Conservation (phyloP, 345 rosid genomes). For the Bruguiera parviflora region DNA sequence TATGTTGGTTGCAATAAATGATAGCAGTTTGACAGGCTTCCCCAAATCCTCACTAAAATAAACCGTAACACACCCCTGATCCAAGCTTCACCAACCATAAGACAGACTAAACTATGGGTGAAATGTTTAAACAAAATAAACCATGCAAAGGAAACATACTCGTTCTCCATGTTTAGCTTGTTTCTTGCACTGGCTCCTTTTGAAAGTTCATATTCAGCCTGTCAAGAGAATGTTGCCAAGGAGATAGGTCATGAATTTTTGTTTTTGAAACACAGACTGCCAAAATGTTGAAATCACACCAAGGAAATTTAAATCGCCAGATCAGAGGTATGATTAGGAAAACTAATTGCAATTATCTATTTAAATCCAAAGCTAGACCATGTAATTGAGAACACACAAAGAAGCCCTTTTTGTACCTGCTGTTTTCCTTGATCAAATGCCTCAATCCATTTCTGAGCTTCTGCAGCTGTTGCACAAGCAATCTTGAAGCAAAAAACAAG, state of each 20-base stretch:
- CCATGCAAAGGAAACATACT: conserved; percentile 50
- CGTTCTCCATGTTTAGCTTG: conserved; percentile 71
- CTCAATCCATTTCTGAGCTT: conserved; percentile 82
- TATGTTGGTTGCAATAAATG: too few species aligned
- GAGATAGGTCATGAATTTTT: conserved; percentile 7
- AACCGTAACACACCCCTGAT: too few species aligned
- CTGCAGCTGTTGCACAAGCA: conserved; percentile 92
- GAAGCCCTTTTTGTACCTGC: conserved; percentile 51
- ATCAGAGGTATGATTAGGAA: neutral
- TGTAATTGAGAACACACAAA: conserved; percentile 12
- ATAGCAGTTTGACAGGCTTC: too few species aligned
- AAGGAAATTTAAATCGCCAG: too few species aligned
- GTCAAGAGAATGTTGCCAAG: conserved; percentile 19
- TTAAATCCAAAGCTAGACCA: neutral
- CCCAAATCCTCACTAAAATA: too few species aligned
- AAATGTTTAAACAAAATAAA: conserved; percentile 14
- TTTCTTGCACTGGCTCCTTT: conserved; percentile 59
- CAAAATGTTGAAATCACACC: neutral
- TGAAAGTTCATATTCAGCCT: conserved; percentile 77
- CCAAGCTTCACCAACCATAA: neutral
- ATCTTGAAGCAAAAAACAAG: conserved; percentile 50
- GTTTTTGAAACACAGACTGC: too few species aligned
- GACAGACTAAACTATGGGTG: neutral
- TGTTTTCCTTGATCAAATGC: conserved; percentile 96
- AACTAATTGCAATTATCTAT: neutral